These are phyloP conservation scores for Phellopilus nigrolimitatus DNA, from an alignment of 1,284 basidiomycete genomes.

Conservation along the genomic window DNA sequence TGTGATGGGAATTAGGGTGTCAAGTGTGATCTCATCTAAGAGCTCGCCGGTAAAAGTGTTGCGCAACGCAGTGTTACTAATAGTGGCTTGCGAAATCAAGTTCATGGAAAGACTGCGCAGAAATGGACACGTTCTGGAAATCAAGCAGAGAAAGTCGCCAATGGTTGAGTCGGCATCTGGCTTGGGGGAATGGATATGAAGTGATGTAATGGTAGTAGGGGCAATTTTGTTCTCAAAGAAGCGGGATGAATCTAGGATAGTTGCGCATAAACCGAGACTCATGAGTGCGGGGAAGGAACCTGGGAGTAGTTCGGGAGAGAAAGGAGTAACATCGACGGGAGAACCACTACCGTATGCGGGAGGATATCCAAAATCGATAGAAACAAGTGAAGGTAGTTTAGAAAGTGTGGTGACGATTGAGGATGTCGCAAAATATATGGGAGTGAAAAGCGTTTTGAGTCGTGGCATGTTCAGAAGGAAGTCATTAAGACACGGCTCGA, in stretches of 20 bases:
- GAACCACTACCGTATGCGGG: conserved; percentile 39
- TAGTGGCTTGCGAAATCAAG: conserved; percentile 24
- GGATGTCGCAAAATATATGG: conserved; percentile 46
- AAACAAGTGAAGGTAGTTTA: conserved; percentile 44
- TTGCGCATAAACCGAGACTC: conserved; percentile 45
- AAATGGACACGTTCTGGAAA: conserved; percentile 43
- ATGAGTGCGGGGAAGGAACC: conserved; percentile 51
- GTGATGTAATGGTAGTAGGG: conserved; percentile 42
- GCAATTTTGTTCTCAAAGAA: conserved; percentile 43
- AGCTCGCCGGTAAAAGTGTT: conserved; percentile 17
- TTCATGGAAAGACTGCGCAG: conserved; percentile 39
- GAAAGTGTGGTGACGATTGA: conserved; percentile 43
- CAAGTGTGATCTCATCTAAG: conserved; percentile 38
- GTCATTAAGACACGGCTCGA: neutral
- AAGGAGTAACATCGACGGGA: conserved; percentile 37
- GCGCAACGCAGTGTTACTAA: conserved; percentile 13
- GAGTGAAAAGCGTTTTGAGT: conserved; percentile 45
- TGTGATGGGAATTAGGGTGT: conserved; percentile 46
- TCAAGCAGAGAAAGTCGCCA: conserved; percentile 36
- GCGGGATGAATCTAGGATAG: conserved; percentile 38
- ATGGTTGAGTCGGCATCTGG: conserved; percentile 39
- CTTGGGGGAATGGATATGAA: conserved; percentile 47
- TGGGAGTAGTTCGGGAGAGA: conserved; percentile 39
- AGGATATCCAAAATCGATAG: conserved; percentile 37
- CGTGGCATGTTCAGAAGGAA: conserved; percentile 31